phyloP scores from a whole-genome alignment of 495 filamentous ascomycete genomes.

The Gamarada debralockiae region DNA sequence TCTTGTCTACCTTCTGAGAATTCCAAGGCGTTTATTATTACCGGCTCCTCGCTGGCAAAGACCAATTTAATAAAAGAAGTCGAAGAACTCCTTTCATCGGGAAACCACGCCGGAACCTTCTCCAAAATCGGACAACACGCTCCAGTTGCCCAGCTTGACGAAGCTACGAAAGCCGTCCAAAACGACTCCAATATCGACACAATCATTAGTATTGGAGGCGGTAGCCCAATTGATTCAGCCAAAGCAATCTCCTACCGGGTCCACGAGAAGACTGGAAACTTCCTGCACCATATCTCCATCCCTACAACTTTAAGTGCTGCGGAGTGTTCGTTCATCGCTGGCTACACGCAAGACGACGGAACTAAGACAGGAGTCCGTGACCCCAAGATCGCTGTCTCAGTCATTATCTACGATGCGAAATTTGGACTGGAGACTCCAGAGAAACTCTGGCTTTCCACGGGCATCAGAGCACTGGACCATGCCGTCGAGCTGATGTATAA shows the following conservation, averaged over 20 bases:
- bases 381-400: constrained; percentile 31
- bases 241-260: constrained; percentile 41
- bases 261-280: constrained; percentile 37
- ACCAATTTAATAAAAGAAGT: constrained; percentile 40
- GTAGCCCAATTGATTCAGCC: constrained; percentile 43
- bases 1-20: constrained; percentile 28
- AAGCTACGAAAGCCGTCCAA: constrained; percentile 35
- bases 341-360: constrained; percentile 37
- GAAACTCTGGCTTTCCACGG: constrained; percentile 38
- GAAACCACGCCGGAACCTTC: constrained; percentile 42
- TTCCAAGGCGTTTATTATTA: constrained; percentile 49
- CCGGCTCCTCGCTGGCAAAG: constrained; percentile 43
- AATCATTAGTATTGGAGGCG: constrained; percentile 44
- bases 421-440: constrained; percentile 40
- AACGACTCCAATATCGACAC: constrained; percentile 40
- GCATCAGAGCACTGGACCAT: constrained; percentile 43
- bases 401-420: constrained; percentile 41
- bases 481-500: constrained; percentile 45
- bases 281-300: constrained; percentile 41
- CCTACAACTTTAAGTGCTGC: constrained; percentile 46
- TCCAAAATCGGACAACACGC: constrained; percentile 42
- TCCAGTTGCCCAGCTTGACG: constrained; percentile 40
- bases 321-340: constrained; percentile 41
- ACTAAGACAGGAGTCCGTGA: constrained; percentile 35
- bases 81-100: constrained; percentile 33